Conservation (phyloP, 2,329 filamentous ascomycete species). For the Penicillium oxalicum region DNA sequence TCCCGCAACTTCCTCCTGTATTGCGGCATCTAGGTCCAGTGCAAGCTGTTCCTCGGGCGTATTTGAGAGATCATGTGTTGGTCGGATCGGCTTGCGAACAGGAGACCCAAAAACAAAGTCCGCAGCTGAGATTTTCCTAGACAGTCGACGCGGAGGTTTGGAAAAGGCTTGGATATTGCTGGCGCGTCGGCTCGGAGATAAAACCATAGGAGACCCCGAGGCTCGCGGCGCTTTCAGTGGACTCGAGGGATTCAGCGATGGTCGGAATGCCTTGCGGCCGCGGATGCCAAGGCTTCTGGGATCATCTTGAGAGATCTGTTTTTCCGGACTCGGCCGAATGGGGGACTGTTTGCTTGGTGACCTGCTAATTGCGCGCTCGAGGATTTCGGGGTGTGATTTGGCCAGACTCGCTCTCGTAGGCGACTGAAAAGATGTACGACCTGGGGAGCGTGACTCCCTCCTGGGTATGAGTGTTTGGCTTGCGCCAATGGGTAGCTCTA, state of each 20-base stretch:
- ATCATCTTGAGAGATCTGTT: conserved; percentile 12
- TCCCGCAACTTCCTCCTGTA: conserved; percentile 19
- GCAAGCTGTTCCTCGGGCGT: conserved; percentile 32
- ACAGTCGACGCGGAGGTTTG: conserved; percentile 32
- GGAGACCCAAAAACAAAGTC: conserved; percentile 29
- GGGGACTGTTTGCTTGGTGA: conserved; percentile 29
- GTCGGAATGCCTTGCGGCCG: conserved; percentile 34
- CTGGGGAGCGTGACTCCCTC: conserved; percentile 24
- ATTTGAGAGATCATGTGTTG: conserved; percentile 10
- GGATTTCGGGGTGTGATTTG: conserved; percentile 55
- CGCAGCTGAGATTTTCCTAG: conserved; percentile 27
- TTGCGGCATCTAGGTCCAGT: conserved; percentile 28
- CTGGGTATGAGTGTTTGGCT: conserved; percentile 28
- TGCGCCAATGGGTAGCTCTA: conserved; percentile 40
- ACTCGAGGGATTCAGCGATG: conserved; percentile 28
- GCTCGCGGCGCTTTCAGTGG: conserved; percentile 16
- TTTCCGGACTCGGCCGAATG: conserved; percentile 13
- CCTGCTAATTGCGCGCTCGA: conserved; percentile 43
- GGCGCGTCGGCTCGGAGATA: conserved; percentile 25
- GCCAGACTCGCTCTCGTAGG: conserved; percentile 60
- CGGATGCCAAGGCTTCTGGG: conserved; percentile 27
- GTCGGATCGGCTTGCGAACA: conserved; percentile 9
- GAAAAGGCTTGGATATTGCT: conserved; percentile 33
- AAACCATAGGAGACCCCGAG: conserved; percentile 8
- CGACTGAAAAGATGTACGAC: conserved; percentile 58